These are phyloP conservation scores for Hypoxylon fragiforme DNA, from an alignment of 495 filamentous ascomycete species.

Conservation along the genomic window DNA sequence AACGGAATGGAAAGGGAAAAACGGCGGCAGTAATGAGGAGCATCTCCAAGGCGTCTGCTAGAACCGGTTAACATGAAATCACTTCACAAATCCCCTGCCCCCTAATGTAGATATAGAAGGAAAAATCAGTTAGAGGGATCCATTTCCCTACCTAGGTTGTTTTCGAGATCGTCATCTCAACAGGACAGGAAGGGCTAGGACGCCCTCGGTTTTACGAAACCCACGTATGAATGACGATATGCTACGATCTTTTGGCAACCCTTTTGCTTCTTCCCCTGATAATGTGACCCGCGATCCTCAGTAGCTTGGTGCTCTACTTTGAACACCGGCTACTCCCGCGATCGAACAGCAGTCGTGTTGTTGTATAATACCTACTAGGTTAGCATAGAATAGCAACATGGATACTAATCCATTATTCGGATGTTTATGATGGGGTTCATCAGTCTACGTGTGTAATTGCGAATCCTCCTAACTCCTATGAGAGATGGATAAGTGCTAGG, in stretches of 20 bases:
- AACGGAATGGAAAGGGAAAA: conserved; percentile 25
- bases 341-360: no score
- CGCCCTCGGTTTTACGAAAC: conserved; percentile 35
- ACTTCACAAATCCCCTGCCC: not conserved
- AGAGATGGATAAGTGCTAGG: no score
- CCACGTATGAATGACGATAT: conserved; percentile 40
- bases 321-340: no score
- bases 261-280: not conserved
- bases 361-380: no score
- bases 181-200: conserved; percentile 17
- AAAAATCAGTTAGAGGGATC: conserved; percentile 17
- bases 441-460: no score
- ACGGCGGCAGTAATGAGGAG: conserved; percentile 10
- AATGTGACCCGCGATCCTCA: not conserved
- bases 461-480: no score
- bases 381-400: no score
- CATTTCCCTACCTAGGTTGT: conserved; percentile 14
- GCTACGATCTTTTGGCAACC: conserved; percentile 25
- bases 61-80: conserved; percentile 9
- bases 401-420: no score
- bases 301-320: no score
- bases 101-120: conserved; percentile 32
- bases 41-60: conserved; percentile 20
- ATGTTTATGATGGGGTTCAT: no score
- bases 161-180: conserved; percentile 23